Base-by-base conservation (phyloP, 148 eudicot species). In the Chenopodium quinoa region DNA sequence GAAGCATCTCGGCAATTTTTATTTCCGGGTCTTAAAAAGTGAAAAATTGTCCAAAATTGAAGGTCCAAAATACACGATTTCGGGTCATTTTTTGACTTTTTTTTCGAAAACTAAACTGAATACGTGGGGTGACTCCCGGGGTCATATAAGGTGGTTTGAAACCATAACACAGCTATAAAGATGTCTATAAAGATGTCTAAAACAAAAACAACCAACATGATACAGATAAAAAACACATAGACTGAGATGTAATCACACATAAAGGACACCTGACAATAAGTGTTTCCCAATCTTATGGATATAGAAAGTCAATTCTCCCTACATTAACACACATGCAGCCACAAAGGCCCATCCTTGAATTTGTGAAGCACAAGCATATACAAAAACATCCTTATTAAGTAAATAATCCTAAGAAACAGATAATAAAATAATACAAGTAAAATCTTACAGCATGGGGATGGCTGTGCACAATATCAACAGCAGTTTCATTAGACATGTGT, bases 391-490 rank as follows among this genome's bases (percentile, higher is more conserved):
- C 66, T n/a, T 13, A 63, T 67, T 29, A 63, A 48, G 52, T 22
- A 50, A 29, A 78, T 69, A 3, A 16, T 70, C 27, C 60, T 29
- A 29, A 71, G 52, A 50, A 62, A 66, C 65, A 40, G 54, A 77
- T 31, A 20, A 32, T 32, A 34, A 12, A 76, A 67, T 22, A 44
- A 81, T 27, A 50, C 19, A 69, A 29, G 27, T 34, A 84, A 66
- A 82, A 80, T 71, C 93, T 90, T 88, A 92, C 97, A 9, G 89
- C 85, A 68, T 83, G 93, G 25, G 97, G 97, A 85, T 91, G 85
- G 78, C 73, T 91, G 37, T 88, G 86, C 86, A 92, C 93, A 78
- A 92, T 92, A 29, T 92, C 93, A 83, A 92, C 97, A 76, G 97
- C 97, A 56, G 85, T 88, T 88, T 92, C 91, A 81, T 92, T 92